Conservation (phyloP, 129 eudicot genomes). For the Solidago caesia region DNA sequence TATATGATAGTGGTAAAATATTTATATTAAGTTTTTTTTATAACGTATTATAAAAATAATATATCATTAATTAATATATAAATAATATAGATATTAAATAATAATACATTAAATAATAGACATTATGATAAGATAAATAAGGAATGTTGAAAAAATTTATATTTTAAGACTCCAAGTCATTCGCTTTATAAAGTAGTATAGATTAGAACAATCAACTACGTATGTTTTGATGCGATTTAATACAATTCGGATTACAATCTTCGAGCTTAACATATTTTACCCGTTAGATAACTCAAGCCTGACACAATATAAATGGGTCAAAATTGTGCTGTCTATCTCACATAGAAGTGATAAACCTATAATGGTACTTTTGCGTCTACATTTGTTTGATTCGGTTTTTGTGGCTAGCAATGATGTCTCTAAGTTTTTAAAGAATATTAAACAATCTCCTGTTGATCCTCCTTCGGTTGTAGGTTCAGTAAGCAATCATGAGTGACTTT, state of each 20-base stretch:
- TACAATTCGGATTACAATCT: background rate
- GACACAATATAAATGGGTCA: background rate
- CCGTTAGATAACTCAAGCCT: background rate
- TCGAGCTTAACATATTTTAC: background rate
- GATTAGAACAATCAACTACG: no score
- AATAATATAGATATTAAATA: no score
- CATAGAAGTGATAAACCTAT: background rate
- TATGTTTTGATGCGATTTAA: background rate
- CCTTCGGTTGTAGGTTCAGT: slow-evolving; percentile 23
- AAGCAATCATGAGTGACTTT: slow-evolving; percentile 12
- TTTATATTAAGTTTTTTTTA: no score
- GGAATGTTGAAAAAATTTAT: no score
- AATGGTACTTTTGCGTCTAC: background rate
- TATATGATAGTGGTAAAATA: no score
- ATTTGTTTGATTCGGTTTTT: background rate
- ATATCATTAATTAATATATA: no score
- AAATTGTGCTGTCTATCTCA: background rate
- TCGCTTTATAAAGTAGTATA: no score
- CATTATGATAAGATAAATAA: no score
- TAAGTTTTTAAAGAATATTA: background rate
- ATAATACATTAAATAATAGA: no score
- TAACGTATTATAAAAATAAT: no score
- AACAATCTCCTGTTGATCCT: background rate
- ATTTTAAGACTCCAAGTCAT: no score
- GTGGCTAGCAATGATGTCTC: background rate